Percentiles rank a stretch among this genome's conserved stretches.
These are phyloP conservation scores for Pleurotus cornucopiae DNA, from an alignment of 768 basidiomycete species.

Conservation along the genomic window DNA sequence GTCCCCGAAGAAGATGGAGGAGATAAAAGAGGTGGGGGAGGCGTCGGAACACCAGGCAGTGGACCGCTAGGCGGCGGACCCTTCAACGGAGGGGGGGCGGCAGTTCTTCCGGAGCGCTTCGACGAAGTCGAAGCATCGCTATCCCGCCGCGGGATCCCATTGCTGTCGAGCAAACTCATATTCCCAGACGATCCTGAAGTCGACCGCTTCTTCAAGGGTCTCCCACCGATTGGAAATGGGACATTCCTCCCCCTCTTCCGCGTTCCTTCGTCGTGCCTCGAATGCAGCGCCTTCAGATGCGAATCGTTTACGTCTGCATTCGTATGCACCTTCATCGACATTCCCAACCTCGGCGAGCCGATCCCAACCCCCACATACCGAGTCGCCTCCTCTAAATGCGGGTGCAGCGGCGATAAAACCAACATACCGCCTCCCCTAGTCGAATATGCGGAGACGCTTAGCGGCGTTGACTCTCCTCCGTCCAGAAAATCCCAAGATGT, in stretches of 20 bases:
- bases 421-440: neutral
- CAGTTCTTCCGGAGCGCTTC: neutral
- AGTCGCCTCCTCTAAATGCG: no score
- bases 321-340: neutral
- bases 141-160: neutral
- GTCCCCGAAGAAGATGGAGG: neutral
- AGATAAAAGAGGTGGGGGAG: neutral
- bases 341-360: neutral
- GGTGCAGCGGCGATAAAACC: neutral
- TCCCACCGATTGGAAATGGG: neutral
- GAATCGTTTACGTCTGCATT: neutral
- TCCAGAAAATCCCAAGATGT: conserved; percentile 6
- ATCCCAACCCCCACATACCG: neutral
- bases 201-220: neutral
- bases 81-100: neutral
- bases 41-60: neutral
- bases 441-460: neutral
- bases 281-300: neutral
- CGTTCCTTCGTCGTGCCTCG: neutral
- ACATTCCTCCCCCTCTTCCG: neutral
- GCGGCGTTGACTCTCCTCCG: neutral
- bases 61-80: conserved; percentile 3
- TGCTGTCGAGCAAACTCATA: no score
- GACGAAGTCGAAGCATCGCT: neutral
- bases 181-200: no score